Evolutionary conservation across 352 stramenopile genomes (phyloP), one percentile per base, ranked within the genome.

Genomic region (Globisporangium paroecandrum): DNA sequence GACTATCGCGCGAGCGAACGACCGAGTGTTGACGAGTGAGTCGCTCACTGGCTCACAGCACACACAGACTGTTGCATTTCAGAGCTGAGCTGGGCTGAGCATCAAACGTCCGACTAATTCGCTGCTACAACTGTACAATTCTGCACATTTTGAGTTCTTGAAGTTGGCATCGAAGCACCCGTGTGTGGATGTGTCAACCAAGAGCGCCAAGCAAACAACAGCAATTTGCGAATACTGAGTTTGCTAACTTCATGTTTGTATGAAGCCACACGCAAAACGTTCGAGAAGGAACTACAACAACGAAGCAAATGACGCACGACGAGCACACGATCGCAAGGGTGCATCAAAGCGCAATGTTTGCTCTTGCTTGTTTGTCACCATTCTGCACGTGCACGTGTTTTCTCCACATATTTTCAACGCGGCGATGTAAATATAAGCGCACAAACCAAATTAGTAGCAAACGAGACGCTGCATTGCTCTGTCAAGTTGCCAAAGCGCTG

Each of bases 111-210:
- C 43, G 43, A 51, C 43, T 22, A 49, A 49, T n/a, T 9, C 18
- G 13, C 13, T n/a, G 41, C 6, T n/a, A n/a, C 41, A 49, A n/a
- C 41, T 49, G 41, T n/a, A n/a, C 41, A n/a, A n/a, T 9, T n/a
- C 15, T 49, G 41, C 41, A n/a, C 5, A 49, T n/a, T 24, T 51
- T 22, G 43, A 12, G 43, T 22, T 51, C 12, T 58, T 58, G 51
- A 29, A 29, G 51, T 29, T 29, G 51, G n/a, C 51, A 57, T 57
- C 51, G 22, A 57, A 57, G 51, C 51, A 29, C 22, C 51, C 20
- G 51, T n/a, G 24, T 57, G 51, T 13, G 4, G 53, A 58, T 58
- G 24, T 58, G 53, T 58, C 53, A 58, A 22, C 51, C 10, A 8
- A 22, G 4, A 15, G 53, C 53, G 10, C 24, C 43, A 51, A 51